Percentiles rank a stretch among this genome's conserved stretches.
These are phyloP conservation scores for Mallotus repandus DNA, from an alignment of 441 rosid species.

Conservation along the genomic window DNA sequence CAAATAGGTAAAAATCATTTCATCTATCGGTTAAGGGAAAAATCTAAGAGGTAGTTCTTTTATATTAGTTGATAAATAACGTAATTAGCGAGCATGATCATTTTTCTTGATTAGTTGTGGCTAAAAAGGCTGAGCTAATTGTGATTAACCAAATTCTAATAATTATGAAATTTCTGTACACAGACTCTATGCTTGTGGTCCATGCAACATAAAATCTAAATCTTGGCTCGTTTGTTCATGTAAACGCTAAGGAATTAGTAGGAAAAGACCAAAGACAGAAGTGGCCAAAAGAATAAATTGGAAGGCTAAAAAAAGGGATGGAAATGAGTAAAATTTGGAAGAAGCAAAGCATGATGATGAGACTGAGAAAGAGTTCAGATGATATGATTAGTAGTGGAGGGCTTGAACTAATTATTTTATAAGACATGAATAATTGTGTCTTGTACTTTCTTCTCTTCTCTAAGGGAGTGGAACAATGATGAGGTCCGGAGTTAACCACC, in stretches of 20 bases:
- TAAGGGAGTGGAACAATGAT: slow-evolving; percentile 30
- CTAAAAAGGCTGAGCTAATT: slow-evolving; percentile 12
- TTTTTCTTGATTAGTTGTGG: not conserved
- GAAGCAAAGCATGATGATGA: slow-evolving; percentile 23
- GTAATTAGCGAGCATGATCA: slow-evolving; percentile 7
- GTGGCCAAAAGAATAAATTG: not conserved
- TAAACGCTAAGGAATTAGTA: not conserved
- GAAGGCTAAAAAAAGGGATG: not conserved
- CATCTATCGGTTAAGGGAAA: too few relatives aligned
- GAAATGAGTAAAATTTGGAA: slow-evolving; percentile 7
- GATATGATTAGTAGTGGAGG: slow-evolving; percentile 40
- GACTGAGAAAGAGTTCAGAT: slow-evolving; percentile 28
- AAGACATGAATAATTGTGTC: slow-evolving; percentile 49
- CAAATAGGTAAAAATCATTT: too few relatives aligned
- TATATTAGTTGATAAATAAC: too few relatives aligned
- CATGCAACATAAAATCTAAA: slow-evolving; percentile 16
- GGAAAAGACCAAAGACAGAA: not conserved
- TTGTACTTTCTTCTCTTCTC: slow-evolving; percentile 41
- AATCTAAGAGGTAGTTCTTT: too few relatives aligned
- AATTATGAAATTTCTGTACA: not conserved
- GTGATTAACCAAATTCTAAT: slow-evolving; percentile 4
- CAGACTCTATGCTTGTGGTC: slow-evolving; percentile 18
- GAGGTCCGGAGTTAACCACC: slow-evolving; percentile 21
- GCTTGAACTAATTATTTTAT: slow-evolving; percentile 33
- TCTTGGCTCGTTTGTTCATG: slow-evolving; percentile 22